A percentile compares a stretch with the other conserved stretches of the same genome.
Evolutionary conservation across 164 flowering plant species (phyloP).

Genomic region (Magnolia changhungtana): DNA sequence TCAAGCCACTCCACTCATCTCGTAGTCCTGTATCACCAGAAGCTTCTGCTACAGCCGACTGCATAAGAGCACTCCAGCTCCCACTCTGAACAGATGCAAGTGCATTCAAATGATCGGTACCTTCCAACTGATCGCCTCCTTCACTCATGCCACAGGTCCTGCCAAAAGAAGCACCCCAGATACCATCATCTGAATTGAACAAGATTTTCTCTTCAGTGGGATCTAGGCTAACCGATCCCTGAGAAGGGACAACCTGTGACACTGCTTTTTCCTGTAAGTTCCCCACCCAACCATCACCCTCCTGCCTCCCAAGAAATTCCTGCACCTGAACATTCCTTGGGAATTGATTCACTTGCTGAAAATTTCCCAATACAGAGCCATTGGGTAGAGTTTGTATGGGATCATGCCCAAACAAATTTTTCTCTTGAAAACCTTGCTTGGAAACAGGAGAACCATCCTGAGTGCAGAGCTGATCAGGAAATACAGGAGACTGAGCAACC

Average conservation of each 20-base stretch:
- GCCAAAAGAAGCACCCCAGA: constrained; percentile 50
- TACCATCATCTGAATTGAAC: constrained; percentile 49
- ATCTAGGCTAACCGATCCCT: constrained; percentile 43
- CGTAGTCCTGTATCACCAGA: constrained; percentile 66
- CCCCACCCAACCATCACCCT: constrained; percentile 34
- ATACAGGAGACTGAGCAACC: constrained; percentile 30
- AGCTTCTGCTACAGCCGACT: constrained; percentile 88
- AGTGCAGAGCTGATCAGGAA: constrained; percentile 31
- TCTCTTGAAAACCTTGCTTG: constrained; percentile 40
- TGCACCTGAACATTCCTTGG: constrained; percentile 32
- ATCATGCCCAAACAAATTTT: constrained; percentile 38
- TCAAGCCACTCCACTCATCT: constrained; percentile 84
- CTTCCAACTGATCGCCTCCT: constrained; percentile 36
- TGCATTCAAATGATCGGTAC: constrained; percentile 29
- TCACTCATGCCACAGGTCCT: constrained; percentile 24
- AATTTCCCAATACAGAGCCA: constrained; percentile 27
- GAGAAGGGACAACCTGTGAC: constrained; percentile 36
- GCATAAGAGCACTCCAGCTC: constrained; percentile 96
- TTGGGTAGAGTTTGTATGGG: constrained; percentile 28
- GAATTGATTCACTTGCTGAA: constrained; percentile 30
- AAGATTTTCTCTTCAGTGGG: constrained; percentile 71
- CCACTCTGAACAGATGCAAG: constrained; percentile 72
- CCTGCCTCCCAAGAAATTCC: constrained; percentile 39
- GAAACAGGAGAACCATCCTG: constrained; percentile 32
- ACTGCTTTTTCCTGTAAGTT: constrained; percentile 22